Evolutionary conservation across 352 stramenopile genomes (phyloP), one percentile per base, ranked within the genome.

Genomic region (Phytopythium litorale): DNA sequence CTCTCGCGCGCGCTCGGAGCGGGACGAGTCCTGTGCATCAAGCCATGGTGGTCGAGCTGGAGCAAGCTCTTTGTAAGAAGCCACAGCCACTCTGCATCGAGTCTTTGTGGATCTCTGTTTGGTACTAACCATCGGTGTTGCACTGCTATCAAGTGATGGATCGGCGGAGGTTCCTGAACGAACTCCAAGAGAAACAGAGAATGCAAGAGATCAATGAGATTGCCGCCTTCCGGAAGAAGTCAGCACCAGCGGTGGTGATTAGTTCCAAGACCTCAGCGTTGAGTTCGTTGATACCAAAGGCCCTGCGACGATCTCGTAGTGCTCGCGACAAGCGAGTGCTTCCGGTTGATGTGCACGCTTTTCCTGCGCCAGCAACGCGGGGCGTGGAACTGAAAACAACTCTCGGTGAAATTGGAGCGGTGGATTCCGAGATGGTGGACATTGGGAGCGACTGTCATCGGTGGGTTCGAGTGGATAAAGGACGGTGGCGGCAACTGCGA

Each of bases 21-120:
- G 68, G 64, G 1, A 60, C 72, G n/a, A 74, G 69, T 2, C 70
- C 71, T 33, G 60, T 50, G 0, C 76, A 89, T 21, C 50, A 55
- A 11, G 67, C 73, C 30, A 79, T 89, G 61, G 19, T 75, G 3
- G 60, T 76, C 12, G 46, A 71, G 19, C 63, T 89, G 15, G 70
- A 88, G 62, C 64, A 70, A 11, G 70, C 78, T 28, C 60, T 90
- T 15, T 62, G 78, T 85, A 28, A 46, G 62, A 23, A 16, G 16
- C 11, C n/a, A 40, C 18, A 15, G 11, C 21, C 23, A 33, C n/a
- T 23, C n/a, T 43, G 18, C 33, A 12, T 13, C 0, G 18, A 12
- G 12, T 33, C 21, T 25, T 25, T 49, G 42, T 0, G n/a, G 45
- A 9, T 58, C 13, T 42, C 9, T n/a, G n/a, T 25, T 25, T 58